Conservation (phyloP, 352 stramenopile species). For the Phytophthora foliorum region DNA sequence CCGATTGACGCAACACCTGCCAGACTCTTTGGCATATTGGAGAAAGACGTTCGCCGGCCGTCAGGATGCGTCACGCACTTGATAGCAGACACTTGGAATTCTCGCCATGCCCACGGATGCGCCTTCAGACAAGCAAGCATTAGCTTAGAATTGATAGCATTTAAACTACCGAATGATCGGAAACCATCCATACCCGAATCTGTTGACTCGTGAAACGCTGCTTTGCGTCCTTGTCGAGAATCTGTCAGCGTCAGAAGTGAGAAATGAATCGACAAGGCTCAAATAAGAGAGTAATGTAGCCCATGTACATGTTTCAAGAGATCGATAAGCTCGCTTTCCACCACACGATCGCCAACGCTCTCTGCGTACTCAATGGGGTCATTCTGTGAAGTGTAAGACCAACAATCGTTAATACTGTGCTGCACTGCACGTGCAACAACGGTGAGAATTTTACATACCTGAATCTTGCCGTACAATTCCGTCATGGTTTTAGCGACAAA, state of each 20-base stretch:
- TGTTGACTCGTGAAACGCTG: constrained; percentile 70
- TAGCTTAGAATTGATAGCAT: not conserved
- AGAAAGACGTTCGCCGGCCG: constrained; percentile 48
- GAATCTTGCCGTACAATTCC: constrained; percentile 94
- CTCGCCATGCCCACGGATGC: constrained; percentile 75
- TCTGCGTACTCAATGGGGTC: constrained; percentile 68
- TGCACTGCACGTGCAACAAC: constrained; percentile 24
- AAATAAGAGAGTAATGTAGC: not conserved
- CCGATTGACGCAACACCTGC: constrained; percentile 60
- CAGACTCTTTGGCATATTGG: constrained; percentile 46
- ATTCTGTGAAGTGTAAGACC: constrained; percentile 38
- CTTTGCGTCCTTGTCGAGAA: constrained; percentile 79
- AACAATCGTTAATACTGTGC: not conserved
- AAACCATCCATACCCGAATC: constrained; percentile 66
- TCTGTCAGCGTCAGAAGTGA: constrained; percentile 34
- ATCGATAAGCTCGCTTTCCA: constrained; percentile 70
- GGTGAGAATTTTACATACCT: constrained; percentile 41
- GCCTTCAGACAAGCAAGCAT: constrained; percentile 33
- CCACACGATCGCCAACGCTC: constrained; percentile 52
- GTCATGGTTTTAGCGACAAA: constrained; percentile 93
- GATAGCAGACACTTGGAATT: constrained; percentile 77
- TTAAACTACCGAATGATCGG: not conserved
- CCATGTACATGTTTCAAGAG: constrained; percentile 64
- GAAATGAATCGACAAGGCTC: not conserved
- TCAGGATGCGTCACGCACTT: constrained; percentile 75